Evolutionary conservation across 257 asterid species (phyloP), one percentile per base, ranked within the genome.

Genomic region (Primulina tabacum): DNA sequence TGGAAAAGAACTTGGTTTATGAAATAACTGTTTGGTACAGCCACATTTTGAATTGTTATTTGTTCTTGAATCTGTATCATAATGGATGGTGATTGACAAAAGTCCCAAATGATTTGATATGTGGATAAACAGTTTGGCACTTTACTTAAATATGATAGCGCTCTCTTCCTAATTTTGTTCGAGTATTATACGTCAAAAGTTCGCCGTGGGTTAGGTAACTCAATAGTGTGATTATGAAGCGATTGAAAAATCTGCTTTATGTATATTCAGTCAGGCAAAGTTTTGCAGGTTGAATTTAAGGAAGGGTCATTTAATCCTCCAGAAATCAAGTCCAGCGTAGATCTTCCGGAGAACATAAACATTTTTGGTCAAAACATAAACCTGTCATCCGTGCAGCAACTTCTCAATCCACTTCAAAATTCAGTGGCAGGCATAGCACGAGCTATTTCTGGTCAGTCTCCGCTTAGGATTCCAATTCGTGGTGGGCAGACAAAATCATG

Each of bases 261-360:
- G 33, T 29, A 1, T 24, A 32, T 34, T 76, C 28, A 24, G n/a
- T 12, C 29, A 47, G 58, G 1, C 10, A 53, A 67, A 28, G 0
- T 24, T 62, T 14, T 82, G 80, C 83, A 90, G 92, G 97, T 91
- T 79, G 75, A 91, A 71, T 94, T 94, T 63, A 94, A 86, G 78
- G 93, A 94, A 89, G 97, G 97, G 73, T 80, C 70, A 71, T 78
- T 50, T 62, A 82, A 85, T 61, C 96, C 99, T 68, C 99, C 99
- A 5, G 97, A 84, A 62, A 87, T 94, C 80, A 94, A 94, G 83
- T 85, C 99, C 65, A 82, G 73, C 75, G 61, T 94, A 65, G 90
- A 94, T 80, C 88, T 94, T 52, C 99, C 97, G 4, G 87, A 85
- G 72, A 83, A 62, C 68, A 60, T 90, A 24, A 81, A 81, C 63